These are phyloP conservation scores for Ashbya aceris DNA, from an alignment of 1,139 yeast species.

Conservation along the genomic window DNA sequence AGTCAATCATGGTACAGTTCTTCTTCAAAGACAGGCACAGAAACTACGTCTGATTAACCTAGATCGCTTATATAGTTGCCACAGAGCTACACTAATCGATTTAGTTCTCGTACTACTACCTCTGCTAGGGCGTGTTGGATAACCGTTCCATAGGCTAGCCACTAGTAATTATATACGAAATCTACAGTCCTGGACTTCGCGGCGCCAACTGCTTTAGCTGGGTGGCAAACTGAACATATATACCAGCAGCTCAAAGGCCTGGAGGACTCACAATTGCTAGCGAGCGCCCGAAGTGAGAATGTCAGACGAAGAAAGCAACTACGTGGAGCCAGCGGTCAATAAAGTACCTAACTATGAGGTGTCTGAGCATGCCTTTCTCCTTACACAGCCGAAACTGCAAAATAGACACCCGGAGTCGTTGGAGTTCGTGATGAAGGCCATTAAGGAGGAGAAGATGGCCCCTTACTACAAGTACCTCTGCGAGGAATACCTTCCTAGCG, in stretches of 20 bases:
- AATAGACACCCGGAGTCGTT: conserved; percentile 37
- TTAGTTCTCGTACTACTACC: too few species aligned
- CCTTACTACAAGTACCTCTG: conserved; percentile 75
- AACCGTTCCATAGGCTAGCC: too few species aligned
- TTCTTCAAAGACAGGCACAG: conserved; percentile 35
- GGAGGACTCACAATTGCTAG: too few species aligned
- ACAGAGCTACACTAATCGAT: too few species aligned
- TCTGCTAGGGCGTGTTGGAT: too few species aligned
- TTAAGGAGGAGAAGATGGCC: conserved; percentile 58
- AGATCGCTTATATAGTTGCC: too few species aligned
- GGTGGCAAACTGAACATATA: too few species aligned
- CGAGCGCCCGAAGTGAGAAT: conserved; percentile 1
- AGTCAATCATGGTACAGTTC: conserved; percentile 49
- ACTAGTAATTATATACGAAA: too few species aligned
- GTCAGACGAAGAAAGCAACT: conserved; percentile 18
- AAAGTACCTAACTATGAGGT: conserved; percentile 72
- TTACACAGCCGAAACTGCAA: conserved; percentile 36
- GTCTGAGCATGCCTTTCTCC: conserved; percentile 66
- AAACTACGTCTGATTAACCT: conserved; percentile 28
- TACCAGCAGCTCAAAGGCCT: too few species aligned
- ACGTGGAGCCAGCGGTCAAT: conserved; percentile 33
- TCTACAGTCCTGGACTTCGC: too few species aligned
- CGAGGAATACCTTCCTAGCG: conserved; percentile 37
- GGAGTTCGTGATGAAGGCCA: conserved; percentile 41
- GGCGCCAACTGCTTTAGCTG: too few species aligned